A percentile compares a stretch with the other conserved stretches of the same genome.
These are phyloP conservation scores for Sporothrix dimorphospora DNA, from an alignment of 2,329 filamentous ascomycete genomes.

Conservation along the genomic window DNA sequence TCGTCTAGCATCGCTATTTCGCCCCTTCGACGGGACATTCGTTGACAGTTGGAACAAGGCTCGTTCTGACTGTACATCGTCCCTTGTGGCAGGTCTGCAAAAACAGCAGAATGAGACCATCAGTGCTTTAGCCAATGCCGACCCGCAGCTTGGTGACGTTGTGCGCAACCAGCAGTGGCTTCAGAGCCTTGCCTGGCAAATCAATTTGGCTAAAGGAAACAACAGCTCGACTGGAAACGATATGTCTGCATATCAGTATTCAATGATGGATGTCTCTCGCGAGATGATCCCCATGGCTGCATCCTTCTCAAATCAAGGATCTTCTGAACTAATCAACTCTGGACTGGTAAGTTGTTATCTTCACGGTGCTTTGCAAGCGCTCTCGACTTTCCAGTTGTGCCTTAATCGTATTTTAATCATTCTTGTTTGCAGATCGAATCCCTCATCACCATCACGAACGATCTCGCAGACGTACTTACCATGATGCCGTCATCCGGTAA, in stretches of 20 bases:
- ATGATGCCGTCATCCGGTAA: slow-evolving; percentile 63
- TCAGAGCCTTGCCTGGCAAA: slow-evolving; percentile 65
- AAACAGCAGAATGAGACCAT: slow-evolving; percentile 63
- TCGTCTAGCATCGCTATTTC: slow-evolving; percentile 64
- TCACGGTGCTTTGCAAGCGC: background rate
- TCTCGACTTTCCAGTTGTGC: background rate
- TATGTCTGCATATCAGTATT: slow-evolving; percentile 56
- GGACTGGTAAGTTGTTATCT: slow-evolving; percentile 62
- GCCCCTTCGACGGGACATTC: slow-evolving; percentile 67
- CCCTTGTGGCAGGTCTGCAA: slow-evolving; percentile 61
- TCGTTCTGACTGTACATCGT: slow-evolving; percentile 57
- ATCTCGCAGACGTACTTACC: slow-evolving; percentile 73
- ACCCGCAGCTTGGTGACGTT: slow-evolving; percentile 59
- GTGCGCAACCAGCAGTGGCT: slow-evolving; percentile 67
- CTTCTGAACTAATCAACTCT: slow-evolving; percentile 72
- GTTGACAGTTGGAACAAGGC: slow-evolving; percentile 69
- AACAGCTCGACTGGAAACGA: slow-evolving; percentile 47
- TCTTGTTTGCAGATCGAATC: slow-evolving; percentile 67
- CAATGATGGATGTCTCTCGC: slow-evolving; percentile 60
- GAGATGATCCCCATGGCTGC: slow-evolving; percentile 70
- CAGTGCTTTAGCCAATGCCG: slow-evolving; percentile 55
- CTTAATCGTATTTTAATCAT: background rate
- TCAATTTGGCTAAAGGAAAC: slow-evolving; percentile 55
- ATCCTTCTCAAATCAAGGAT: slow-evolving; percentile 68
- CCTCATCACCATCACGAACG: slow-evolving; percentile 74